These are phyloP conservation scores for Tardiomyces digboiensis DNA, from an alignment of 1,139 yeast genomes.

Conservation along the genomic window DNA sequence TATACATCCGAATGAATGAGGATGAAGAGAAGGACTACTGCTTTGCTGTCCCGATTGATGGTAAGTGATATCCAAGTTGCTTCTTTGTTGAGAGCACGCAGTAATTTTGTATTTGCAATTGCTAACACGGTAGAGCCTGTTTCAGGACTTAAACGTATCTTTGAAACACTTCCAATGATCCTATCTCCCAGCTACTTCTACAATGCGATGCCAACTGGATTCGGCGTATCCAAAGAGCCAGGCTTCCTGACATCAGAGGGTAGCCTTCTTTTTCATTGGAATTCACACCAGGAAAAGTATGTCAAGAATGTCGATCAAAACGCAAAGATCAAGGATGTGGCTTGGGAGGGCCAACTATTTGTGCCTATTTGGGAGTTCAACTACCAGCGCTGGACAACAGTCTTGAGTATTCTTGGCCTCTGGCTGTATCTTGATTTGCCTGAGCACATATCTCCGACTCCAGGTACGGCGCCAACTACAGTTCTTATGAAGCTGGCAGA, in stretches of 20 bases:
- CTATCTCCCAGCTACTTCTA: constrained; percentile 76
- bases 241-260: constrained; percentile 85
- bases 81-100: no score
- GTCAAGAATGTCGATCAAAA: constrained; percentile 32
- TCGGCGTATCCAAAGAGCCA: constrained; percentile 61
- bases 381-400: constrained; percentile 36
- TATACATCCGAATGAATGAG: constrained; percentile 76
- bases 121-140: constrained; percentile 29
- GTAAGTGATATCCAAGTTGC: no score
- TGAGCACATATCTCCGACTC: constrained; percentile 81
- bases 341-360: constrained; percentile 88
- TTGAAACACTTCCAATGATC: constrained; percentile 58
- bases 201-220: constrained; percentile 52
- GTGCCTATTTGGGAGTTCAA: constrained; percentile 71
- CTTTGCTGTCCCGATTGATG: constrained; percentile 52
- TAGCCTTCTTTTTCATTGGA: constrained; percentile 55
- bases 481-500: constrained; percentile 34
- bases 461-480: constrained; percentile 78
- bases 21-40: constrained; percentile 87
- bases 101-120: no score
- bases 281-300: constrained; percentile 42
- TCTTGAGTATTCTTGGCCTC: constrained; percentile 37
- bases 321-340: constrained; percentile 34
- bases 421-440: constrained; percentile 97
- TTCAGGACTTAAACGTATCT: constrained; percentile 49